phyloP scores from a whole-genome alignment of 2,329 filamentous ascomycete species.

The Fusarium setosum region DNA sequence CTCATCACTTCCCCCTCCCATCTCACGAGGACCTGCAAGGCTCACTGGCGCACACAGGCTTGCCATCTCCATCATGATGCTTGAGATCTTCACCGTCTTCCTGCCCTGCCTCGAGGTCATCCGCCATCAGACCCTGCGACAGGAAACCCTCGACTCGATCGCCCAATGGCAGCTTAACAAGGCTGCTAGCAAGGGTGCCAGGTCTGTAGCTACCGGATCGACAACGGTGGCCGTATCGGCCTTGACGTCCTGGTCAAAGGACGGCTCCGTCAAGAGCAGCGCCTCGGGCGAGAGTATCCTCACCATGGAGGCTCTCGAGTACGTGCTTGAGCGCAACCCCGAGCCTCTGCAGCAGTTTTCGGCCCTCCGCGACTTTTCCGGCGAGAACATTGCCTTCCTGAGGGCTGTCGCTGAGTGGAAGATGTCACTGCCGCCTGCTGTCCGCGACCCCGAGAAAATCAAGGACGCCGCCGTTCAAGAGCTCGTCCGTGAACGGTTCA shows the following conservation, averaged over 20 bases:
- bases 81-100: slow-evolving; percentile 73
- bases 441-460: slow-evolving; percentile 37
- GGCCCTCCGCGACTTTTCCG: slow-evolving; percentile 74
- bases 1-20: neutral
- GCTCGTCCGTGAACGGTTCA: slow-evolving; percentile 62
- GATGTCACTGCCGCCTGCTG: slow-evolving; percentile 41
- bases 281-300: slow-evolving; percentile 52
- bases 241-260: slow-evolving; percentile 51
- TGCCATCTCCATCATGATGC: slow-evolving; percentile 68
- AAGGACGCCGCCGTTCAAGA: slow-evolving; percentile 41
- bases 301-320: slow-evolving; percentile 55
- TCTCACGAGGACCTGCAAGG: neutral
- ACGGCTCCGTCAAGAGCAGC: slow-evolving; percentile 47
- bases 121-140: slow-evolving; percentile 56
- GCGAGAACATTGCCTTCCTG: slow-evolving; percentile 75
- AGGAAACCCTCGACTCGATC: slow-evolving; percentile 62
- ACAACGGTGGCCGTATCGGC: slow-evolving; percentile 49
- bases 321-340: slow-evolving; percentile 69
- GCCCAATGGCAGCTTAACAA: slow-evolving; percentile 59
- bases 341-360: slow-evolving; percentile 72
- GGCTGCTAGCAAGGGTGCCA: slow-evolving; percentile 42
- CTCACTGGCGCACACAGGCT: slow-evolving; percentile 53
- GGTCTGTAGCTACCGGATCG: slow-evolving; percentile 49
- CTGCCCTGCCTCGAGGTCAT: slow-evolving; percentile 70
- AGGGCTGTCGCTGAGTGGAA: slow-evolving; percentile 62